Evolutionary conservation across 805 yeast genomes (phyloP).

Genomic region (Saccharomycopsis guyanensis): DNA sequence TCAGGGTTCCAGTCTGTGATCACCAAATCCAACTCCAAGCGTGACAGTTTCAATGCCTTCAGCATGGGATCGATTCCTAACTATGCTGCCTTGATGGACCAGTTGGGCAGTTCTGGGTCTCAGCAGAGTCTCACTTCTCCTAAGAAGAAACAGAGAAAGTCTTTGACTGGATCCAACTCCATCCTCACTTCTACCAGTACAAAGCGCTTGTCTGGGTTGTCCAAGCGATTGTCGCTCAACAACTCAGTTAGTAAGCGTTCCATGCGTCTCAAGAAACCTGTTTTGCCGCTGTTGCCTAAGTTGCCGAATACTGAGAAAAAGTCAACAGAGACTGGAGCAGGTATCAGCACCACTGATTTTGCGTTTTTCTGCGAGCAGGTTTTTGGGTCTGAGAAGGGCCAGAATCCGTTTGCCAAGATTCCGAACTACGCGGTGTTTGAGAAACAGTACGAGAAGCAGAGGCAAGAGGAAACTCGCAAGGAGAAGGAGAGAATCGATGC

Average conservation of each 20-base stretch:
- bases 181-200: not conserved
- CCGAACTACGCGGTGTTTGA: conserved; percentile 13
- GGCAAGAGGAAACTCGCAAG: conserved; percentile 9
- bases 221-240: conserved; percentile 10
- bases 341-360: conserved; percentile 24
- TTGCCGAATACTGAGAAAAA: conserved; percentile 24
- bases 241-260: conserved; percentile 12
- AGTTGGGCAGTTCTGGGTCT: conserved; percentile 1
- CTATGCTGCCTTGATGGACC: conserved; percentile 16
- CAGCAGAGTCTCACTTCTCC: conserved; percentile 15
- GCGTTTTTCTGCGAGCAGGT: conserved; percentile 27
- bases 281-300: conserved; percentile 26
- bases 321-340: not conserved
- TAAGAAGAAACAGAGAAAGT: conserved; percentile 19
- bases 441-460: conserved; percentile 2
- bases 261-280: conserved; percentile 9
- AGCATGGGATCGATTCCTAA: conserved; percentile 14
- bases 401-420: not conserved
- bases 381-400: conserved; percentile 22
- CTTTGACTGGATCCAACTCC: conserved; percentile 5
- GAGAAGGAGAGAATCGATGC: conserved; percentile 19
- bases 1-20: conserved; percentile 15
- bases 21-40: conserved; percentile 6
- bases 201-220: not conserved
- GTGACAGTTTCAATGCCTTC: conserved; percentile 18